Conservation (phyloP, 352 stramenopile genomes). For the Thalassiosira mediterranea region DNA sequence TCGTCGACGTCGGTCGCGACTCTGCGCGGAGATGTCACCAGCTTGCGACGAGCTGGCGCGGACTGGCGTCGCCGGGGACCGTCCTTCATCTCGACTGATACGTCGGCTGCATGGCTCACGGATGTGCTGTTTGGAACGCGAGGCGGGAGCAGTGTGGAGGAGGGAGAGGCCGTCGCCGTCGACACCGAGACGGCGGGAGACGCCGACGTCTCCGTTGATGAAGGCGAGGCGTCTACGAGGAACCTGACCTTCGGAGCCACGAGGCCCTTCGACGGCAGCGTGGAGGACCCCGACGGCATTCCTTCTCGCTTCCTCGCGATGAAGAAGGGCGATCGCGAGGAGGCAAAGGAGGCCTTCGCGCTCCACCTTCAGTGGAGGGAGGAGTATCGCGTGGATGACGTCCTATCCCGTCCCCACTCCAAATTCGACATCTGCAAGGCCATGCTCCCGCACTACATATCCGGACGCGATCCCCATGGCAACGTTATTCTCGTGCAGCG, state of each 20-base stretch:
- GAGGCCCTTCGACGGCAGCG: constrained; percentile 66
- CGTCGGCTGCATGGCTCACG: constrained; percentile 7
- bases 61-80: constrained; percentile 4
- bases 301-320: constrained; percentile 73
- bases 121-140: constrained; percentile 16
- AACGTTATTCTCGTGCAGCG: constrained; percentile 76
- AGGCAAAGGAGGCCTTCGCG: constrained; percentile 57
- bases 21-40: too few species aligned
- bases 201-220: constrained; percentile 9
- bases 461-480: constrained; percentile 60
- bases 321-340: constrained; percentile 61
- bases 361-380: constrained; percentile 63
- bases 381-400: constrained; percentile 61
- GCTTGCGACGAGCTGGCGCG: too few species aligned
- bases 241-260: constrained; percentile 57
- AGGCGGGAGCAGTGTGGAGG: constrained; percentile 29
- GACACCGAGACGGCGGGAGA: constrained; percentile 2
- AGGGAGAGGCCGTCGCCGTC: not conserved
- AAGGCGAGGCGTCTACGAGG: not conserved
- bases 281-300: constrained; percentile 75
- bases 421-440: constrained; percentile 67
- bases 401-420: constrained; percentile 61
- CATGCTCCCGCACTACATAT: constrained; percentile 72
- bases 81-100: constrained; percentile 6
- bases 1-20: too few species aligned